phyloP scores from a whole-genome alignment of 2,329 filamentous ascomycete species.

The Ophiostoma novo-ulmi region DNA sequence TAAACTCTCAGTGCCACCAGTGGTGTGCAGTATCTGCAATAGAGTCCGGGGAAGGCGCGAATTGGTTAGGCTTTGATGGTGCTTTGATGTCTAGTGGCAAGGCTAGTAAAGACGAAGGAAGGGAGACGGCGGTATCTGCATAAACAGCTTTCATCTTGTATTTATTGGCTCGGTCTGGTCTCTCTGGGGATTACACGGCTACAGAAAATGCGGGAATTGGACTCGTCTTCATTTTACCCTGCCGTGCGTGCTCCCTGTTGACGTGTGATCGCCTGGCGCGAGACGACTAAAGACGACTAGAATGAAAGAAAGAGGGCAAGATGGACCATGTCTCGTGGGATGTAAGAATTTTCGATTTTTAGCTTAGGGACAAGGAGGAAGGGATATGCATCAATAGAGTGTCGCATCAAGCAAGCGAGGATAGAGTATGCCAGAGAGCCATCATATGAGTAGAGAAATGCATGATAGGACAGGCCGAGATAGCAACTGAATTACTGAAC shows the following conservation, averaged over 20 bases:
- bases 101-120: neutral
- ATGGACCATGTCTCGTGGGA: neutral
- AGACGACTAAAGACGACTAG: neutral
- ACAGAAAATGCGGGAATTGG: neutral
- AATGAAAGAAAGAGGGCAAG: neutral
- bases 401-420: no score
- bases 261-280: conserved; percentile 5
- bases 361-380: no score
- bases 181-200: neutral
- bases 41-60: conserved; percentile 21
- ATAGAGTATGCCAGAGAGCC: neutral
- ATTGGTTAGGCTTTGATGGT: neutral
- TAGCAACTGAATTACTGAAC: neutral
- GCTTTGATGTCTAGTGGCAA: neutral
- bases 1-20: neutral
- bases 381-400: no score
- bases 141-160: neutral
- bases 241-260: neutral
- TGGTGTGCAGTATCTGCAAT: neutral
- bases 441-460: neutral
- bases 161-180: neutral
- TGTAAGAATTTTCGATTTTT: neutral
- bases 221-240: neutral
- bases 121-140: neutral
- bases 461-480: neutral